Conservation (phyloP, 192 early-diverging fungal species). For the Linnemannia elongata region DNA sequence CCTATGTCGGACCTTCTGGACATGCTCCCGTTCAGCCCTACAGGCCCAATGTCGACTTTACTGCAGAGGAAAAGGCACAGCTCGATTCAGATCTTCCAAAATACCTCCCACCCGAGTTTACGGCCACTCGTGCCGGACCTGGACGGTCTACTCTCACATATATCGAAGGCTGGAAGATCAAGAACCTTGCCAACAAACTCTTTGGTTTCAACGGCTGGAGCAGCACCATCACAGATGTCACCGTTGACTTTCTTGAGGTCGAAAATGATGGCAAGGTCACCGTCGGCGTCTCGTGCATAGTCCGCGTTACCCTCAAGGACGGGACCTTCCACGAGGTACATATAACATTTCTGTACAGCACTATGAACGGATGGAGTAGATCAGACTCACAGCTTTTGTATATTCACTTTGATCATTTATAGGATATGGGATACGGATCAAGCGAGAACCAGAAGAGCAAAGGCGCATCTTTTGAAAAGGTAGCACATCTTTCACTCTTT, state of each 20-base stretch:
- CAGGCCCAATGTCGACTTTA: slow-evolving; percentile 15
- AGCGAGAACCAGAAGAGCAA: slow-evolving; percentile 85
- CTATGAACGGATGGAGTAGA: no score
- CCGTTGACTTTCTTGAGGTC: slow-evolving; percentile 81
- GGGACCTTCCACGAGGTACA: slow-evolving; percentile 87
- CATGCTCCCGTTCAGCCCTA: neutral
- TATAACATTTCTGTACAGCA: neutral
- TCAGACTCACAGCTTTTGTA: neutral
- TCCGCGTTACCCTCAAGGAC: slow-evolving; percentile 89
- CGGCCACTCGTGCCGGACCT: slow-evolving; percentile 75
- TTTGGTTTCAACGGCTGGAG: slow-evolving; percentile 98
- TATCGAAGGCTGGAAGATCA: slow-evolving; percentile 86
- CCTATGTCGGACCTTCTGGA: neutral
- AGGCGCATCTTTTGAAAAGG: slow-evolving; percentile 87
- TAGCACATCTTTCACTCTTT: slow-evolving; percentile 17
- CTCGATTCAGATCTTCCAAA: slow-evolving; percentile 60
- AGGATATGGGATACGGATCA: slow-evolving; percentile 92
- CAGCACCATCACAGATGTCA: slow-evolving; percentile 75
- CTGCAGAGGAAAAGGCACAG: slow-evolving; percentile 29
- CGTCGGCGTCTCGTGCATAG: slow-evolving; percentile 80
- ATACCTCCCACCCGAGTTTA: slow-evolving; percentile 78
- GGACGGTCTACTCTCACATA: slow-evolving; percentile 80
- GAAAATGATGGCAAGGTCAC: slow-evolving; percentile 61
- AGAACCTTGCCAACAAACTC: slow-evolving; percentile 90
- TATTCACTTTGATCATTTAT: neutral